Evolutionary conservation across 73 alveolate genomes (phyloP), one percentile per base, ranked within the genome.

Genomic region (Effrenium voratum): DNA sequence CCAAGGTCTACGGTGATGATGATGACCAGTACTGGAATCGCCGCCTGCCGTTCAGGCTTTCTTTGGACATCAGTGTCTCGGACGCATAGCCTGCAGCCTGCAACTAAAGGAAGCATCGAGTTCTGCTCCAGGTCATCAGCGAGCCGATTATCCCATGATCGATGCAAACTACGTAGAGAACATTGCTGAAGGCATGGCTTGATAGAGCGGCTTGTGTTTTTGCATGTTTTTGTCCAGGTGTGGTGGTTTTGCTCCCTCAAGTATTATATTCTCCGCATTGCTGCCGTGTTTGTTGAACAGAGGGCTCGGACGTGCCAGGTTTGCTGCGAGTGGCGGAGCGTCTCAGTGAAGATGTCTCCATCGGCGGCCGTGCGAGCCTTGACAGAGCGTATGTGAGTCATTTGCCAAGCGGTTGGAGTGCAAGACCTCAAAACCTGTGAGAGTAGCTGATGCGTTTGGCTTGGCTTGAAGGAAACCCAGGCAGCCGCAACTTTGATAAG

Each of bases 21-120:
- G 97, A 90, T 44, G 97, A 90, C 87, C 97, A 90, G 41, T 90
- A 90, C 76, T 90, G 97, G 97, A 90, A 90, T n/a, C 97, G 97
- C 16, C 97, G 97, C 55, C 36, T 90, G 87, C 97, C 97, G n/a
- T 90, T 66, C 57, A 28, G 97, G 44, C 76, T 90, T 36, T 68
- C 88, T 34, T 55, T 90, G n/a, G 97, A 90, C 57, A 68, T 90
- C 87, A 90, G 97, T 76, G 52, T 34, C 97, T 40, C 36, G 92
- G 92, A n/a, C n/a, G n/a, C n/a, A n/a, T n/a, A n/a, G n/a, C n/a
- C n/a, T n/a, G n/a, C n/a, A n/a, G n/a, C n/a, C n/a, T n/a, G n/a
- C n/a, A n/a, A 52, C 12, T 68, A 22, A 57, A 22, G 16, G 72
- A 22, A 22, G 16, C 3, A 57, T 2, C 3, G 28, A 8, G 41